Conservation (phyloP, 495 filamentous ascomycete genomes). For the Apiosordaria backusii region DNA sequence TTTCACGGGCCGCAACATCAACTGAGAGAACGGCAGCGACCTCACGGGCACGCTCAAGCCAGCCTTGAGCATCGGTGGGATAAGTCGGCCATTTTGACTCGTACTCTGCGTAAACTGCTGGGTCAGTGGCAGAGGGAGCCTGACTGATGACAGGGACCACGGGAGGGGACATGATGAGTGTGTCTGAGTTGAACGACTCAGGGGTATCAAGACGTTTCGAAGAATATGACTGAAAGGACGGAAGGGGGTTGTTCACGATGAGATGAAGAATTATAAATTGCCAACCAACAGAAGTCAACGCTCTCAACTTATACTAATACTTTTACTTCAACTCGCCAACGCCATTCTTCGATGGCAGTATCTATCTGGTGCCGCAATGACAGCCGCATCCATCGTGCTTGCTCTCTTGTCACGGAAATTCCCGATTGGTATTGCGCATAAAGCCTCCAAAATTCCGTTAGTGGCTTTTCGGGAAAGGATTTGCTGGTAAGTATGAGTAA, state of each 20-base stretch:
- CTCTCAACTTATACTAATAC: not conserved
- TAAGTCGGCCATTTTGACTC: slow-evolving; percentile 44
- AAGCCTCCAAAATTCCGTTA: not conserved
- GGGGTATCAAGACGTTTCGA: not conserved
- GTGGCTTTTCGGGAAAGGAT: not conserved
- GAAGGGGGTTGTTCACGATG: not conserved
- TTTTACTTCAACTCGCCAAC: not conserved
- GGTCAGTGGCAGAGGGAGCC: slow-evolving; percentile 43
- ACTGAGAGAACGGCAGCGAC: slow-evolving; percentile 50
- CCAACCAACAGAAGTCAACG: not conserved
- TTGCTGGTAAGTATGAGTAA: not conserved
- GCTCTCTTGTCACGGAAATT: not conserved
- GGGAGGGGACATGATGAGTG: not conserved
- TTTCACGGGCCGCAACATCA: slow-evolving; percentile 52
- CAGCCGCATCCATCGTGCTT: not conserved
- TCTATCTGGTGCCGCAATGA: not conserved
- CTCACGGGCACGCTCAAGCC: slow-evolving; percentile 51
- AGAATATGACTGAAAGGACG: not conserved
- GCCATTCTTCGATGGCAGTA: not conserved
- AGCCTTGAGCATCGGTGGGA: slow-evolving; percentile 44
- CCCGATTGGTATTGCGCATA: not conserved
- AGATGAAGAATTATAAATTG: not conserved
- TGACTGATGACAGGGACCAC: slow-evolving; percentile 8
- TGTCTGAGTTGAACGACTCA: slow-evolving; percentile 4
- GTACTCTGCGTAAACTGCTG: slow-evolving; percentile 48